Conservation (phyloP, 1,284 basidiomycete genomes). For the Tylopilus sp. region DNA sequence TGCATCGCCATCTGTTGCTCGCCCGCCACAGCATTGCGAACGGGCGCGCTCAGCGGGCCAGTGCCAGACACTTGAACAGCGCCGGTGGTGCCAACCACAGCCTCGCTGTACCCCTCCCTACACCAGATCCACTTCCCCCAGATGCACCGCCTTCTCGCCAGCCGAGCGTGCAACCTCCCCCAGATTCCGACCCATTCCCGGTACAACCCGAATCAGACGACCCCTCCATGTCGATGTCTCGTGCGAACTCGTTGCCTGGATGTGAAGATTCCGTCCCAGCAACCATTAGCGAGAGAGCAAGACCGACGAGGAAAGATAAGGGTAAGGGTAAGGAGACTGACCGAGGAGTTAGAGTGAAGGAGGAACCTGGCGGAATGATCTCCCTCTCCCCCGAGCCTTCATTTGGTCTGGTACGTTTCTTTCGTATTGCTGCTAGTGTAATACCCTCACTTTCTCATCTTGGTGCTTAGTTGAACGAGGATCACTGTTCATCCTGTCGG, state of each 20-base stretch:
- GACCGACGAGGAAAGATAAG: constrained; percentile 41
- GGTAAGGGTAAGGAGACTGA: constrained; percentile 69
- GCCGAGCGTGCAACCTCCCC: constrained; percentile 36
- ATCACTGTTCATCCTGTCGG: constrained; percentile 91
- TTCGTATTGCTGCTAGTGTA: constrained; percentile 9
- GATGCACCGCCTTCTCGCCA: constrained; percentile 35
- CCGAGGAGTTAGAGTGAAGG: constrained; percentile 55
- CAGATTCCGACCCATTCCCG: constrained; percentile 42
- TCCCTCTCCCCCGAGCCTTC: constrained; percentile 51
- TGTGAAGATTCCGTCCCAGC: constrained; percentile 40
- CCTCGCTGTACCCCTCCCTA: constrained; percentile 31
- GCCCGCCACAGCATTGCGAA: constrained; percentile 44
- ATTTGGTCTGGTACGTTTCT: constrained; percentile 38
- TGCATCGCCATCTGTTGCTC: constrained; percentile 10
- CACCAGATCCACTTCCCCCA: constrained; percentile 38
- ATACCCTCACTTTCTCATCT: constrained; percentile 20
- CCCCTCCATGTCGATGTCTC: constrained; percentile 44
- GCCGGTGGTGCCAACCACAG: constrained; percentile 19
- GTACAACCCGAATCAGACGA: constrained; percentile 51
- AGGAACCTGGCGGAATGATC: constrained; percentile 55
- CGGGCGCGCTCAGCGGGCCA: constrained; percentile 70
- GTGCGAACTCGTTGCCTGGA: constrained; percentile 57
- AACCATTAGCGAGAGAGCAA: constrained; percentile 35
- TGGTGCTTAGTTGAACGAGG: constrained; percentile 73
- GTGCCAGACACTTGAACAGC: constrained; percentile 63